A percentile compares a stretch with the other conserved stretches of the same genome.
phyloP scores from a whole-genome alignment of 2,329 filamentous ascomycete species.

The Tolypocladium cylindrosporum region DNA sequence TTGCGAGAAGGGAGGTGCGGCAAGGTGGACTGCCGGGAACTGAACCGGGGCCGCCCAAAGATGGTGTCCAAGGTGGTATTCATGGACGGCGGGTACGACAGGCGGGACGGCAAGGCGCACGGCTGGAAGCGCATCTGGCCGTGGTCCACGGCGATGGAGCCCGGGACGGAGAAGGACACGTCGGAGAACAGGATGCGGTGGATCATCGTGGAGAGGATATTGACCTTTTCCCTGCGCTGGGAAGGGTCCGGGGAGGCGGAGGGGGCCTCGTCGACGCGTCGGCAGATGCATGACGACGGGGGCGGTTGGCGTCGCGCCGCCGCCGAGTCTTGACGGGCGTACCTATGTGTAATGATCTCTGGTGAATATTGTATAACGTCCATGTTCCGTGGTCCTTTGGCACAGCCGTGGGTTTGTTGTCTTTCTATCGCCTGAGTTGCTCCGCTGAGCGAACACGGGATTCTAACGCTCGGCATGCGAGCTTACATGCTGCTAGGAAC shows the following conservation, averaged over 20 bases:
- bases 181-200: slow-evolving; percentile 25
- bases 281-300: neutral
- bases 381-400: neutral
- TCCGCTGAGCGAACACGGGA: too few species aligned
- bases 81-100: slow-evolving; percentile 22
- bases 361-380: neutral
- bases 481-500: too few species aligned
- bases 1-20: slow-evolving; percentile 24
- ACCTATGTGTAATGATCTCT: too few species aligned
- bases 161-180: slow-evolving; percentile 13
- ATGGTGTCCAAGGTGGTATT: slow-evolving; percentile 28
- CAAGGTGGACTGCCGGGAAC: slow-evolving; percentile 21
- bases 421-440: neutral
- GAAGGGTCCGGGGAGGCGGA: slow-evolving; percentile 20
- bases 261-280: slow-evolving; percentile 9
- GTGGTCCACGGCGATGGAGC: slow-evolving; percentile 17
- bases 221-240: slow-evolving; percentile 26
- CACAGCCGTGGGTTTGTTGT: neutral
- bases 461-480: too few species aligned
- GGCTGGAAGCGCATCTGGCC: slow-evolving; percentile 23
- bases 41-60: slow-evolving; percentile 23
- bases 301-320: neutral
- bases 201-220: slow-evolving; percentile 25
- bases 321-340: neutral
- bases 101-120: slow-evolving; percentile 10